Base-by-base conservation (phyloP, 192 early-diverging fungal genomes). In the Dissophora globulifera region DNA sequence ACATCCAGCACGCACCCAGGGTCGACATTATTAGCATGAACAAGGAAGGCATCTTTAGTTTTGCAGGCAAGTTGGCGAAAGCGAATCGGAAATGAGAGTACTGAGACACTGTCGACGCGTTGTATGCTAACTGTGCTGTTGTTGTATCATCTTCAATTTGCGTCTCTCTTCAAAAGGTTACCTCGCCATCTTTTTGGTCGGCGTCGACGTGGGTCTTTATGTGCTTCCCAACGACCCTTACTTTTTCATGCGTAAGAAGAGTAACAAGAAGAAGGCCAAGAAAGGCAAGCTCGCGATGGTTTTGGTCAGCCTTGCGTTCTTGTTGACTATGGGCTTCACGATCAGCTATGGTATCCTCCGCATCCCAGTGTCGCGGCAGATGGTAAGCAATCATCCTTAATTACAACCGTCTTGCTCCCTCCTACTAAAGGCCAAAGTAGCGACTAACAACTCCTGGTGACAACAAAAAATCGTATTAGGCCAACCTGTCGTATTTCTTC, bases 1-100 rank as follows among this genome's bases (percentile, higher is more conserved):
- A 87, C 80, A 91, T 96, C 46, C 83, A 93, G 42, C 22, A 88
- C 45, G 92, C 94, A 0, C 90, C 89, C 6, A 86, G 97, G 41
- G 80, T 78, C 0, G 84, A 84, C 56, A 58, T 97, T 0, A 61
- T 99, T 20, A 89, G 86, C 29, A 89, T 92, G 58, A 99, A 99
- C 83, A 89, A 91, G 47, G 97, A 99, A 71, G 97, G 97, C 13
- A 84, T 97, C 30, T 90, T 85, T 48, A 94, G 91, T 32, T 92
- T 97, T 50, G 52, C 86, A 51, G 92, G 90, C 86, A 83, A 58
- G 55, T 20, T 19, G 32, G n/a, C n/a, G n/a, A n/a, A n/a, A n/a
- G n/a, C n/a, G n/a, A n/a, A n/a, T n/a, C n/a, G n/a, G n/a, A n/a
- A n/a, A n/a, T n/a, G n/a, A n/a, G n/a, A n/a, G n/a, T n/a, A n/a